These are phyloP conservation scores for Kwoniella shivajii DNA, from an alignment of 1,284 basidiomycete species.

Conservation along the genomic window DNA sequence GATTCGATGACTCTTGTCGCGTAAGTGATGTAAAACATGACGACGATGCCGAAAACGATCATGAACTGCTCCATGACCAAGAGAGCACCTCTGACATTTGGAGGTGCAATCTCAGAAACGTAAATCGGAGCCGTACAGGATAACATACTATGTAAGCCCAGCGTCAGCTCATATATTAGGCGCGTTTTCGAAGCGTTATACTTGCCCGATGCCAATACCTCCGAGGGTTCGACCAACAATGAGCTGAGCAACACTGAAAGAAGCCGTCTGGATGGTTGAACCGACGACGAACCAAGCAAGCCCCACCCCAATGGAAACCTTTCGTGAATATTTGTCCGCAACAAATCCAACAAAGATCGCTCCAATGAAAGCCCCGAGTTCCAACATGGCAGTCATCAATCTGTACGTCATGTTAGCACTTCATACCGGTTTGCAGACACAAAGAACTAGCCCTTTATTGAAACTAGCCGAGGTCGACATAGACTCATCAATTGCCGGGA, in stretches of 20 bases:
- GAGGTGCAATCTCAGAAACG: conserved; percentile 44
- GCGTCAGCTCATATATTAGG: conserved; percentile 14
- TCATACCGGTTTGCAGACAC: background rate
- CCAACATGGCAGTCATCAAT: conserved; percentile 41
- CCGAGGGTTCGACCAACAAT: conserved; percentile 38
- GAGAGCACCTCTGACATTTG: conserved; percentile 67
- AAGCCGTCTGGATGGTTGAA: conserved; percentile 36
- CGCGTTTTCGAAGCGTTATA: too few relatives aligned
- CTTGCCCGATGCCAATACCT: conserved; percentile 40
- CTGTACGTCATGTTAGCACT: conserved; percentile 1
- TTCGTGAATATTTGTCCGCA: conserved; percentile 37
- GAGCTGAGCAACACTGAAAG: conserved; percentile 24
- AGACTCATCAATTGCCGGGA: conserved; percentile 36
- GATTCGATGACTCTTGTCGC: conserved; percentile 21
- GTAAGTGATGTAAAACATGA: conserved; percentile 25
- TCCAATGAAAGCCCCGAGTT: conserved; percentile 45
- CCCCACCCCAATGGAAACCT: conserved; percentile 36
- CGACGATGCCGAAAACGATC: conserved; percentile 62
- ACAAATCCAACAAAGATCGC: conserved; percentile 33
- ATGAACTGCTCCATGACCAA: conserved; percentile 74
- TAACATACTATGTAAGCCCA: conserved; percentile 20
- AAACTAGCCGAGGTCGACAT: conserved; percentile 19
- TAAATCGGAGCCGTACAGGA: conserved; percentile 51
- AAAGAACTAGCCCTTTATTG: conserved; percentile 26
- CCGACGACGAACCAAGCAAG: conserved; percentile 33